Evolutionary conservation across 179 eudicot species (phyloP), one percentile per base, ranked within the genome.

Genomic region (Sideroxylon spinosum): DNA sequence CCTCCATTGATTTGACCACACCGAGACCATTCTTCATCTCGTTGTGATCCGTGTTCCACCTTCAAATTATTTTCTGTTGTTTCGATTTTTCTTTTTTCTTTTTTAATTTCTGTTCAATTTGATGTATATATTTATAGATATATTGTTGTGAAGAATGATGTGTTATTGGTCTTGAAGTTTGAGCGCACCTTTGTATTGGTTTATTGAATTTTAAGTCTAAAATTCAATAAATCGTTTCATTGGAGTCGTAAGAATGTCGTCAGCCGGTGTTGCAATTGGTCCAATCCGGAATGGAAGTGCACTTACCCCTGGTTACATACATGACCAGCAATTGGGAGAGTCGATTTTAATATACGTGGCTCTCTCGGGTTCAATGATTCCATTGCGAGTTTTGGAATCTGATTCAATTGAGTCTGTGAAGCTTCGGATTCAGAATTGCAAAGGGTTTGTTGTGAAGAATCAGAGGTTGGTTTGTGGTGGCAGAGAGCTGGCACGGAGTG

Each of bases 401-500:
- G 94, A 90, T 81, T 89, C 94, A 17, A 85, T 90, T 61, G 90
- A 86, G 62, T 87, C 88, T 12, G 86, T 90, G 26, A 90, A 90
- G 86, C 84, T 90, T 16, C 77, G 86, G 80, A 87, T 90, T 73
- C 94, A 90, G 77, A 84, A 75, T 57, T 86, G 79, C 56, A 85
- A 86, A 71, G 94, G 94, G 66, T 89, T 89, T 77, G 78, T 85
- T 72, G 91, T 89, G 52, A 90, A 86, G 80, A 89, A 89, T 67
- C 94, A 90, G 76, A 90, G 80, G 87, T 86, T 90, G 68, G 92
- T 90, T 46, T 89, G 81, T 82, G 88, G 87, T 44, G 94, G 92
- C 22, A 81, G 92, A 79, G 92, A 86, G 78, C 79, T 90, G 59
- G 88, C 90, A 16, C 78, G 94, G 60, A 87, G 84, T 74, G 78